Evolutionary conservation across 352 stramenopile genomes (phyloP).

Genomic region (Pythium angustatum): DNA sequence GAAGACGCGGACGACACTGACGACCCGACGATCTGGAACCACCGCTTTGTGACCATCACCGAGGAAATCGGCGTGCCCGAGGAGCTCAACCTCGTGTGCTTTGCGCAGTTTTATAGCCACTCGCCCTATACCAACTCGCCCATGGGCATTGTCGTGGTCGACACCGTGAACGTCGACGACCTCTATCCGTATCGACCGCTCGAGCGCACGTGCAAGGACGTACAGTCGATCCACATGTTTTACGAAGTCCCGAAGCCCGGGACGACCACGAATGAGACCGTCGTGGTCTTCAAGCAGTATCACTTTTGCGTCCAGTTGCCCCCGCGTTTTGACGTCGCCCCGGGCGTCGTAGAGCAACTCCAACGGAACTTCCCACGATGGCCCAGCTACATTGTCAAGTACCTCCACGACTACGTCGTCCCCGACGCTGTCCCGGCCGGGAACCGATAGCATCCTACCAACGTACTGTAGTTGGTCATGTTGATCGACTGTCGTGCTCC

Average conservation of each 20-base stretch:
- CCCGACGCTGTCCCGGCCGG: too few relatives aligned
- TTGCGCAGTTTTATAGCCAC: constrained; percentile 37
- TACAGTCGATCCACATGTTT: neutral
- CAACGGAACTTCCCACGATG: constrained; percentile 8
- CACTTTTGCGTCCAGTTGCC: constrained; percentile 5
- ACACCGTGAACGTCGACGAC: constrained; percentile 45
- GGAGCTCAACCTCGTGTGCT: constrained; percentile 29
- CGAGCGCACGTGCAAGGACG: constrained; percentile 21
- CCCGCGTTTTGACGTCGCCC: neutral
- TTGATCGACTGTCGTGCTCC: neutral
- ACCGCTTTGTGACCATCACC: constrained; percentile 38
- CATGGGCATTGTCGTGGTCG: constrained; percentile 36
- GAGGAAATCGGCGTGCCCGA: constrained; percentile 12
- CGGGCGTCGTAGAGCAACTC: neutral
- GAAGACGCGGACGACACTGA: too few relatives aligned
- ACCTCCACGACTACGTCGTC: too few relatives aligned
- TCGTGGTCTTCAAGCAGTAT: constrained; percentile 9
- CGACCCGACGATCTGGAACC: constrained; percentile 38
- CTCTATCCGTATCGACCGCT: constrained; percentile 39
- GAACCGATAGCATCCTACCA: too few relatives aligned
- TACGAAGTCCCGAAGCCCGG: neutral
- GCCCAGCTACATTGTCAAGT: too few relatives aligned
- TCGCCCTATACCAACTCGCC: constrained; percentile 12
- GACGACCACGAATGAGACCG: neutral
- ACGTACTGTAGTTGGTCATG: neutral